These are phyloP conservation scores for Petunia axillaris DNA, from an alignment of 257 asterid species.

Conservation along the genomic window DNA sequence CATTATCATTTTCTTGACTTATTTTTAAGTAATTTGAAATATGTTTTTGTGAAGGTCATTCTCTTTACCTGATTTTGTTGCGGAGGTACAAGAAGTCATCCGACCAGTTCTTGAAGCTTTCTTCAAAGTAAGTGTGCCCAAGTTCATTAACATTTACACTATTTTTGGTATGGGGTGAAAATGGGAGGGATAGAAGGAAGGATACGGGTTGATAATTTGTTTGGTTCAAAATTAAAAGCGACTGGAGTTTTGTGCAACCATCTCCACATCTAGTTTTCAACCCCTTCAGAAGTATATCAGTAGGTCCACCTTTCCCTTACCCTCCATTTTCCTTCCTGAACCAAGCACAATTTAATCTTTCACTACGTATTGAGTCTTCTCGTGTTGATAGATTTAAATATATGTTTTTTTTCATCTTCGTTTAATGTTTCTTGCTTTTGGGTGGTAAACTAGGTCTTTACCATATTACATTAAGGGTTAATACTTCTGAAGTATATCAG, in stretches of 20 bases:
- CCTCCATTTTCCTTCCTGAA: background rate
- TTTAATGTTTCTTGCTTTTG: too few species aligned
- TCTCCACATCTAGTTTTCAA: background rate
- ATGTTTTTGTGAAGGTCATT: constrained; percentile 50
- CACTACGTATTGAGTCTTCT: constrained; percentile 1
- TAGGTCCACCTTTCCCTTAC: background rate
- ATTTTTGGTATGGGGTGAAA: background rate
- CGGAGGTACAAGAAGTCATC: constrained; percentile 88
- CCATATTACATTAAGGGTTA: background rate
- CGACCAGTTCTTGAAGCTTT: constrained; percentile 87
- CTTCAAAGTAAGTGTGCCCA: constrained; percentile 62
- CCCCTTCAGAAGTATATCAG: background rate
- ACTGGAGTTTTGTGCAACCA: background rate
- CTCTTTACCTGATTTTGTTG: constrained; percentile 86
- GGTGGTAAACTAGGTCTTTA: too few species aligned
- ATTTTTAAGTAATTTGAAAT: constrained; percentile 18
- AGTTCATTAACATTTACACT: constrained; percentile 2
- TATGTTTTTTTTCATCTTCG: constrained; percentile 17
- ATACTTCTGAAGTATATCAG: background rate
- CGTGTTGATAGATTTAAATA: constrained; percentile 13
- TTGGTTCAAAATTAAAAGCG: background rate
- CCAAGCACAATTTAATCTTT: constrained; percentile 8
- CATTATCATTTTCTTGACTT: background rate
- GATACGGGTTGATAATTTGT: background rate
- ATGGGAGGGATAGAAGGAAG: background rate